Percentiles rank a stretch among this genome's conserved stretches.
Conservation (phyloP, 192 early-diverging fungal genomes). For the Entrophospora sp. region DNA sequence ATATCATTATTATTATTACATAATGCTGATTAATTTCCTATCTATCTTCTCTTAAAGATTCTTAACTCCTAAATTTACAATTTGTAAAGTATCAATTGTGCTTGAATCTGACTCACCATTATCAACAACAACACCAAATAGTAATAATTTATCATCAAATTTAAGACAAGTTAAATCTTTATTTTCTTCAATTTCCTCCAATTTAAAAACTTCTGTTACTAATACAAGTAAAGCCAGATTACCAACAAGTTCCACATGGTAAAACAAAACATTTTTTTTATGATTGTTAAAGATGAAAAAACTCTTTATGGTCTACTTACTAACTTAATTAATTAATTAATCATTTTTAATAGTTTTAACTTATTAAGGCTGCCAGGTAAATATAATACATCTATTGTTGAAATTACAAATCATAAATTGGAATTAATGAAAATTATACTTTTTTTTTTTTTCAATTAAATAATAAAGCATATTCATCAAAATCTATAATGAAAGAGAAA, state of each 20-base stretch:
- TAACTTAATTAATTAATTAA: neutral
- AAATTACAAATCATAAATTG: no score
- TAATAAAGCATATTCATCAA: neutral
- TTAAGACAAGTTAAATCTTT: neutral
- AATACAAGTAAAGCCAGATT: slow-evolving; percentile 1
- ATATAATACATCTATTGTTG: no score
- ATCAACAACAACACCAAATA: no score
- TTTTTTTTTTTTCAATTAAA: neutral
- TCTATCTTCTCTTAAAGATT: neutral
- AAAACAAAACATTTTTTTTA: neutral
- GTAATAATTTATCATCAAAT: no score
- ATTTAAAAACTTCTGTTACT: neutral
- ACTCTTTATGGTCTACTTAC: no score
- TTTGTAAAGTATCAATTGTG: slow-evolving; percentile 31
- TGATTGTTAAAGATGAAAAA: no score
- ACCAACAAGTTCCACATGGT: slow-evolving; percentile 11
- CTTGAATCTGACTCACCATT: no score
- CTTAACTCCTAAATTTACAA: slow-evolving; percentile 48
- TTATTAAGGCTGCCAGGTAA: slow-evolving; percentile 1
- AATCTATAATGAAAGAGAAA: slow-evolving; percentile 3
- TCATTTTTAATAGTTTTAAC: neutral
- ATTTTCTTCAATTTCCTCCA: neutral
- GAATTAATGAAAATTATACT: neutral
- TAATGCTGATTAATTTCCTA: no score
- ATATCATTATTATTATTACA: no score